These are phyloP conservation scores for Lippia alba DNA, from an alignment of 305 asterid species.

Conservation along the genomic window DNA sequence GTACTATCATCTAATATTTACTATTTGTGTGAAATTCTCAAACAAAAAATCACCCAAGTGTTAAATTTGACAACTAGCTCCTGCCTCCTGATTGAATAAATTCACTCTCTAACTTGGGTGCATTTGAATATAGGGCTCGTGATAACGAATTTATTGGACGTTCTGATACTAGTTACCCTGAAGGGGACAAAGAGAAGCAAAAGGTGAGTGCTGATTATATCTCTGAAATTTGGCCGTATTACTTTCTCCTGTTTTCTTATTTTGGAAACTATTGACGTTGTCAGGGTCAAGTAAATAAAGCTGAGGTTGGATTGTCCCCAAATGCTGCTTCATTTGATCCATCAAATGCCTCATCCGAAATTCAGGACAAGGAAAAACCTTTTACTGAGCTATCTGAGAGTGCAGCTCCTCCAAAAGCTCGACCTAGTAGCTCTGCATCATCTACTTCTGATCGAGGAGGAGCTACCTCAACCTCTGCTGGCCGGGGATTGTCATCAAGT, in stretches of 20 bases:
- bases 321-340: constrained; percentile 55
- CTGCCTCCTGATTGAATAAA: constrained; percentile 1
- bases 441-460: constrained; percentile 51
- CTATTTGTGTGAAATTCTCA: constrained; percentile 1
- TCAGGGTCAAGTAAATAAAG: constrained; percentile 41
- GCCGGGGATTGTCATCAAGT: constrained; percentile 54
- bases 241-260: background rate
- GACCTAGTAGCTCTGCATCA: constrained; percentile 49
- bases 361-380: constrained; percentile 49
- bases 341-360: constrained; percentile 40
- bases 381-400: constrained; percentile 40
- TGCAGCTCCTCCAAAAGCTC: constrained; percentile 40
- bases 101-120: background rate
- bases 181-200: constrained; percentile 38
- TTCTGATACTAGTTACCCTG: constrained; percentile 42
- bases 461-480: constrained; percentile 42
- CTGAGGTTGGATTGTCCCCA: constrained; percentile 59
- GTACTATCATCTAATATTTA: constrained; percentile 1
- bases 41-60: background rate
- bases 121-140: constrained; percentile 18
- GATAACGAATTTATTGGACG: constrained; percentile 42
- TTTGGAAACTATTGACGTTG: constrained; percentile 21
- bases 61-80: constrained; percentile 19
- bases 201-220: constrained; percentile 22
- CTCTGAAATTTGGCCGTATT: background rate